Base-by-base conservation (phyloP, 495 filamentous ascomycete species). In the Cercophora sp. region DNA sequence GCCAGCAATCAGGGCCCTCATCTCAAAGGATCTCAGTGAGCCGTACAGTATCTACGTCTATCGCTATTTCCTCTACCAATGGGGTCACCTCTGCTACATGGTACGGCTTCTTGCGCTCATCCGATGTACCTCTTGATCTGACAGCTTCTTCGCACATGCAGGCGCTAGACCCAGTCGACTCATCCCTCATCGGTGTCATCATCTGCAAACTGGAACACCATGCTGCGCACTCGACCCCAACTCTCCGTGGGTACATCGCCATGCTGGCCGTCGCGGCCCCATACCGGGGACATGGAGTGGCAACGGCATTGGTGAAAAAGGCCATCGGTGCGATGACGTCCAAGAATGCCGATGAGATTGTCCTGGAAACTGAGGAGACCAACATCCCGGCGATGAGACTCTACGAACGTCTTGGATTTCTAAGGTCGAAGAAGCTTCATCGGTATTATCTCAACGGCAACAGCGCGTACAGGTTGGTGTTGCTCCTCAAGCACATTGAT, bases 41-140 rank as follows among this genome's bases (percentile, higher is more conserved):
- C 94, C 94, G 1, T 99, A 99, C 71, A 97, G 93, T 72, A 96
- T 99, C 65, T 99, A 97, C 71, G 94, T 99, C 43, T 99, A 97
- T 73, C 83, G 94, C 23, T 99, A 97, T 73, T 99, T 99, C 64
- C 76, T 99, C 15, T 96, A 93, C 66, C 89, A 96, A 83, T 99
- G 94, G 94, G 89, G 88, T 16, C 85, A 97, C 58, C 75, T 99
- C 18, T 97, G 94, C 63, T 97, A 88, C 66, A 88, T 98, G 79
- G 88, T 89, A 70, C 53, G 63, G 48, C 16, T 18, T 23, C 26
- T 51, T 4, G 3, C 11, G 26, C 11, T n/a, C 25, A 6, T 22
- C 9, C 16, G 29, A 18, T 3, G 37, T 37, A 25, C 36, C 29
- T n/a, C n/a, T n/a, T n/a, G n/a, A 20, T 18, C 57, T 51, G 45